A percentile compares a stretch with the other conserved stretches of the same genome.
Conservation (phyloP, 768 basidiomycete species). For the Pleurotus tuoliensis region DNA sequence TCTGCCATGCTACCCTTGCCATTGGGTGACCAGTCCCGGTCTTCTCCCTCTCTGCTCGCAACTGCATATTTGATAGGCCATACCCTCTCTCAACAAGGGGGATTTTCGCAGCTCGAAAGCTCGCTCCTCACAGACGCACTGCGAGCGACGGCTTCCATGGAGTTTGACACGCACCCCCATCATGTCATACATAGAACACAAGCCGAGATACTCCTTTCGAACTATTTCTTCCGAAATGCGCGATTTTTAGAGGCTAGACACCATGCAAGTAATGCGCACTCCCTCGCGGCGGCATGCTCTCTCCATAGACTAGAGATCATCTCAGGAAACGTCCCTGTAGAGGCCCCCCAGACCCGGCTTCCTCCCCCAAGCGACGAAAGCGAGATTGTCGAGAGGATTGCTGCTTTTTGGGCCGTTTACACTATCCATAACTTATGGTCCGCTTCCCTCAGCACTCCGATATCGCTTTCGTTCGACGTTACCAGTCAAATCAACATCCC, state of each 20-base stretch:
- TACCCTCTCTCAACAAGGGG: slow-evolving; percentile 24
- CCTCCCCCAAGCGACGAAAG: slow-evolving; percentile 10
- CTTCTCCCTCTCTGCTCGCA: slow-evolving; percentile 32
- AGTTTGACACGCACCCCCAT: slow-evolving; percentile 36
- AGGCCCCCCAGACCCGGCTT: not conserved
- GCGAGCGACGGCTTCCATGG: slow-evolving; percentile 30
- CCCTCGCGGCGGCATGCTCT: slow-evolving; percentile 12
- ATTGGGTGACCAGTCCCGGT: slow-evolving; percentile 26
- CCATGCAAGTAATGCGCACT: slow-evolving; percentile 13
- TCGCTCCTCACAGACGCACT: slow-evolving; percentile 37
- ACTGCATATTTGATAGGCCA: slow-evolving; percentile 34
- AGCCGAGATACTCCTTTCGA: slow-evolving; percentile 38
- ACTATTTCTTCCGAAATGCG: slow-evolving; percentile 24
- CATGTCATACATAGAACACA: slow-evolving; percentile 34
- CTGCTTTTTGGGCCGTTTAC: slow-evolving; percentile 18
- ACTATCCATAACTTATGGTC: slow-evolving; percentile 15
- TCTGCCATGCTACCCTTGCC: slow-evolving; percentile 24
- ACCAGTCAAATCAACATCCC: slow-evolving; percentile 48
- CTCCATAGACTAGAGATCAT: slow-evolving; percentile 12
- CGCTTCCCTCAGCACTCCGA: not conserved
- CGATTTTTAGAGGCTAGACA: slow-evolving; percentile 15
- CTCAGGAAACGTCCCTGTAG: not conserved
- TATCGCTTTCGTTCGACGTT: slow-evolving; percentile 37
- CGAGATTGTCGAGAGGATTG: slow-evolving; percentile 15
- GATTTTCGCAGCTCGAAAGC: slow-evolving; percentile 23